Conservation (phyloP, 1,284 basidiomycete species). For the Butyriboletus appendiculatus region DNA sequence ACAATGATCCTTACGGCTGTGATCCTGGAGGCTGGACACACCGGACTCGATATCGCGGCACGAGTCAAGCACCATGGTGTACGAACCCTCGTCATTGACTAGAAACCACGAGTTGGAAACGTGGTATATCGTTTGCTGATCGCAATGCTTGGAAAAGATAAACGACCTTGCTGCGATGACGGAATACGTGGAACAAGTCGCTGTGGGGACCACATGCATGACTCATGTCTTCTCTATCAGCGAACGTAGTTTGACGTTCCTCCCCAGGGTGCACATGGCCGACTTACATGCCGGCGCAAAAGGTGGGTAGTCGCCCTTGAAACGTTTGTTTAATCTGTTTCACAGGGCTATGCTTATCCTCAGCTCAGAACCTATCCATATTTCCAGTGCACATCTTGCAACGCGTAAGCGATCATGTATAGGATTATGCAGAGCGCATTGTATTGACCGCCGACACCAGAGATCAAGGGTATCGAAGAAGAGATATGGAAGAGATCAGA, state of each 20-base stretch:
- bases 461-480: neutral
- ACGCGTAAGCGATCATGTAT: neutral
- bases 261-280: slow-evolving; percentile 60
- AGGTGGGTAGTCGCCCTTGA: neutral
- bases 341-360: neutral
- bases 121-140: slow-evolving; percentile 55
- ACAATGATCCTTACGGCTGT: slow-evolving; percentile 35
- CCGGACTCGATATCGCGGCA: slow-evolving; percentile 9
- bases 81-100: slow-evolving; percentile 17
- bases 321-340: neutral
- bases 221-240: slow-evolving; percentile 6
- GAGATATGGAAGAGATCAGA: neutral
- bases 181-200: slow-evolving; percentile 37
- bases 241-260: neutral
- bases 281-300: slow-evolving; percentile 55
- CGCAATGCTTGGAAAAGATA: slow-evolving; percentile 46
- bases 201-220: slow-evolving; percentile 64
- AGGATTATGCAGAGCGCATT: neutral
- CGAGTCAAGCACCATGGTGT: slow-evolving; percentile 8
- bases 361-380: slow-evolving; percentile 39
- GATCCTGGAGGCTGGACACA: slow-evolving; percentile 22
- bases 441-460: neutral
- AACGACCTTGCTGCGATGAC: slow-evolving; percentile 36
- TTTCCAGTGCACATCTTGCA: neutral
- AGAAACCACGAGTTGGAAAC: slow-evolving; percentile 10